phyloP scores from a whole-genome alignment of 805 yeast genomes.

The Saccharomyces jurei region DNA sequence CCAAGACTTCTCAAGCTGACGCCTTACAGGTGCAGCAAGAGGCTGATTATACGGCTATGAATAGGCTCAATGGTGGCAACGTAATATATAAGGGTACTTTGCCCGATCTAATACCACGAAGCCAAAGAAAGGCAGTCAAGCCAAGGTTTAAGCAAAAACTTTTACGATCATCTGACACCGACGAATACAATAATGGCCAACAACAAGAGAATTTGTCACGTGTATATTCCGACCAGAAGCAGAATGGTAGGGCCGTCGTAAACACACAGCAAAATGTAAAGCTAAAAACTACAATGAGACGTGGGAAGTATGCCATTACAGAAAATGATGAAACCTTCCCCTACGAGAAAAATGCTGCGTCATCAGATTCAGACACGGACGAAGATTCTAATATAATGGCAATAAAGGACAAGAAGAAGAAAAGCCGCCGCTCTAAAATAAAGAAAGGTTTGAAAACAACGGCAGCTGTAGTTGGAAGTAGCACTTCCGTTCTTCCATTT shows the following conservation, averaged over 20 bases:
- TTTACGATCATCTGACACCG: slow-evolving; percentile 1
- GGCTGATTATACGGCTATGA: background rate
- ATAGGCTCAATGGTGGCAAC: slow-evolving; percentile 7
- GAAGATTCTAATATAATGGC: slow-evolving; percentile 5
- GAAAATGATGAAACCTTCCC: background rate
- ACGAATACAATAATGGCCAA: slow-evolving; percentile 1
- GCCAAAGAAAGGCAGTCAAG: slow-evolving; percentile 14
- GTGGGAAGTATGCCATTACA: background rate
- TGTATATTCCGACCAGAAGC: background rate
- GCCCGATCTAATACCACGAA: slow-evolving; percentile 23
- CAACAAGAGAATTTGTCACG: slow-evolving; percentile 1
- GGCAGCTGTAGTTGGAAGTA: slow-evolving; percentile 8
- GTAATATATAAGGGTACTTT: slow-evolving; percentile 21
- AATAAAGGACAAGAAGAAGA: slow-evolving; percentile 7
- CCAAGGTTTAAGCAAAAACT: slow-evolving; percentile 11
- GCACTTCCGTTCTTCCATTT: slow-evolving; percentile 3
- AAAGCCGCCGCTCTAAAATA: slow-evolving; percentile 5
- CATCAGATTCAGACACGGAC: slow-evolving; percentile 7
- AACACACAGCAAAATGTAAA: background rate
- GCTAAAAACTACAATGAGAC: background rate
- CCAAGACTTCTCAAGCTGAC: background rate
- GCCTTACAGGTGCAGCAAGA: background rate
- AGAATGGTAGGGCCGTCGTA: slow-evolving; percentile 1
- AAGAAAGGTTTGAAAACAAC: slow-evolving; percentile 11
- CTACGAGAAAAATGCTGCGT: background rate